These are phyloP conservation scores for Eimeria falciformis DNA, from an alignment of 169 alveolate species.

Conservation along the genomic window DNA sequence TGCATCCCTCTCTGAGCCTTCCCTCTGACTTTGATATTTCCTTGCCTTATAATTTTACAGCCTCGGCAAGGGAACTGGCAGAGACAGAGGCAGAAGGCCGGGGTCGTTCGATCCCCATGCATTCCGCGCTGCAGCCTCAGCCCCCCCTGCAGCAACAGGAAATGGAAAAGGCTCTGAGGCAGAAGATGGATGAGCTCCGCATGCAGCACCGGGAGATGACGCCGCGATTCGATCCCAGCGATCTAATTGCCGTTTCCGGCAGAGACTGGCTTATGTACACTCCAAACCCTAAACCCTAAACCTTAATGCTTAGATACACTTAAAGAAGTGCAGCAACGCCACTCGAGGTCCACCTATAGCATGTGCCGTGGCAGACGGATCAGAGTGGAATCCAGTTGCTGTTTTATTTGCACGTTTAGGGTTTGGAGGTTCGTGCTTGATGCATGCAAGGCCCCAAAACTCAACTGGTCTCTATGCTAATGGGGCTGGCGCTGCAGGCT, in stretches of 20 bases:
- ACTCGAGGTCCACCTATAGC: no score
- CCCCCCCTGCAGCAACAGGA: slow-evolving; percentile 12
- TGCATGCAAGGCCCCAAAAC: no score
- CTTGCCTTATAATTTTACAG: background rate
- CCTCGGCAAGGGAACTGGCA: background rate
- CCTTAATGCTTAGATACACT: background rate
- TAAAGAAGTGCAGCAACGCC: no score
- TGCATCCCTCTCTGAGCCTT: background rate
- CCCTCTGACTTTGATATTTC: background rate
- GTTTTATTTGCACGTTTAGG: no score
- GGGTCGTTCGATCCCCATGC: background rate
- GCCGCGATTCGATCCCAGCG: no score
- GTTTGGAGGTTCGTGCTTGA: no score
- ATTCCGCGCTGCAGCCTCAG: background rate
- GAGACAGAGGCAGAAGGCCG: background rate
- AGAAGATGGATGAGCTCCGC: background rate
- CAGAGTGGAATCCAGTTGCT: no score
- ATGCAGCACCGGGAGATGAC: background rate
- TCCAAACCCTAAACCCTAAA: no score
- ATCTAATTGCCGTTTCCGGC: background rate
- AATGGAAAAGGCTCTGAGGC: background rate
- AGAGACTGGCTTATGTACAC: slow-evolving; percentile 43
- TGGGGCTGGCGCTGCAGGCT: slow-evolving; percentile 1
- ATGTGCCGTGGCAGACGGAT: no score
- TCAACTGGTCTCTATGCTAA: background rate